Evolutionary conservation across 805 yeast species (phyloP).

Genomic region (Metschnikowia kofuensis): DNA sequence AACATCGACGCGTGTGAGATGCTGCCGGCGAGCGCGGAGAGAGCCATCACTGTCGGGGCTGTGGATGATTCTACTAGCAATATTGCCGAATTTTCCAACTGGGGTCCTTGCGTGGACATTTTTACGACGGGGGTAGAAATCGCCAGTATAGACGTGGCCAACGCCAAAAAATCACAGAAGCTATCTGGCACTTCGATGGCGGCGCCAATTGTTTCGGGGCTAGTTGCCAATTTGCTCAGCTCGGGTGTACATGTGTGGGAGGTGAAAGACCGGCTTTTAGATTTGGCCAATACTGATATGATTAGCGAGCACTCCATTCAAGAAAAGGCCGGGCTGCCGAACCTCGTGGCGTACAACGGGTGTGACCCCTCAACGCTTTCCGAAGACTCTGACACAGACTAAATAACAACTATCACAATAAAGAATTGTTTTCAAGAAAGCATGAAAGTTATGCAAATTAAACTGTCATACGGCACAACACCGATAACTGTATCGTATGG

Average conservation of each 20-base stretch:
- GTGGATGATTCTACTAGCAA: conserved; percentile 70
- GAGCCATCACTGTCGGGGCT: conserved; percentile 83
- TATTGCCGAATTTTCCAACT: conserved; percentile 80
- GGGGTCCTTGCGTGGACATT: conserved; percentile 89
- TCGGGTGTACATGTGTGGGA: conserved; percentile 13
- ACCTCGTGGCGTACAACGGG: conserved; percentile 19
- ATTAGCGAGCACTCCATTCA: conserved; percentile 7
- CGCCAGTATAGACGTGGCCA: conserved; percentile 47
- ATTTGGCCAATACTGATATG: conserved; percentile 9
- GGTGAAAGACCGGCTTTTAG: conserved; percentile 11
- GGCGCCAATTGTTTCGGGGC: conserved; percentile 17
- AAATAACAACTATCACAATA: not conserved
- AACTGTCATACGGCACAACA: too few species aligned
- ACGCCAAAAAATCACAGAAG: conserved; percentile 13
- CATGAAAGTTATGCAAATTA: too few species aligned
- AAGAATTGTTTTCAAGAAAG: too few species aligned
- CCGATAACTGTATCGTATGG: too few species aligned
- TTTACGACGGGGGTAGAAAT: conserved; percentile 80
- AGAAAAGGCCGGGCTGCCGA: conserved; percentile 15
- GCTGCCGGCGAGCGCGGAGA: conserved; percentile 81
- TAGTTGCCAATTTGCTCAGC: conserved; percentile 18
- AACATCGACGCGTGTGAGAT: conserved; percentile 73
- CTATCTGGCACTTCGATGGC: conserved; percentile 20
- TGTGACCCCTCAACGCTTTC: conserved; percentile 10
- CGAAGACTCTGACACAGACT: conserved; percentile 5